Evolutionary conservation across 768 basidiomycete species (phyloP), one percentile per base, ranked within the genome.

Genomic region (Sporobolomyces roseus): DNA sequence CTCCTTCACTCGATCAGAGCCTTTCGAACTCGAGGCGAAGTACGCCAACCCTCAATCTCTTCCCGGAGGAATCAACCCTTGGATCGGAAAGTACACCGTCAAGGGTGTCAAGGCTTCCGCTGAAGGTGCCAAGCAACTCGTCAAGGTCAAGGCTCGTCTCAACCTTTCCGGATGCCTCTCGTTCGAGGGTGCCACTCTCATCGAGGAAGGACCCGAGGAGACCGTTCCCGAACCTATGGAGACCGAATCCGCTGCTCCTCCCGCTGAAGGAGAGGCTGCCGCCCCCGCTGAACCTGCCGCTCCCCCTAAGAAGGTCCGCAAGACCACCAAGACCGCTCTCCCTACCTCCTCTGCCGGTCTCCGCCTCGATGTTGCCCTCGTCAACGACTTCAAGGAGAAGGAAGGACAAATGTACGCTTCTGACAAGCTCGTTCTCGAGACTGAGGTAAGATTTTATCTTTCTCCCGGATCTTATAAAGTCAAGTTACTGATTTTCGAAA

Each of bases 341-440:
- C 81, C 87, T 0, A 88, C 90, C 79, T 82, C 90, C 32, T 81
- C 86, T 32, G 82, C 84, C 60, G 83, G 85, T 63, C 81, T 85
- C 45, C 84, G 85, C 4, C 79, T 96, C 71, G 88, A 90, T 75
- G 81, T 84, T 76, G 77, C 82, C 9, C 65, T 84, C 27, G 76
- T 94, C 48, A 87, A 93, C 76, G 77, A 79, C 65, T 82, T 83
- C 78, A 86, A 83, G 79, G 91, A 97, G 81, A 83, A 84, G 74
- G 96, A 98, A 82, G 87, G 86, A 23, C 81, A 88, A 81, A 90
- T 99, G 91, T 84, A 88, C 78, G 84, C 89, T 33, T 81, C 85
- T 63, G 96, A 99, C 81, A 97, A 94, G 83, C 88, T 98, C 70
- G 94, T 99, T 60, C 85, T 87, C 82, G 96, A 99, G 78, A 99